Percentiles rank a stretch among this genome's conserved stretches.
These are phyloP conservation scores for Alternaria atra DNA, from an alignment of 2,329 filamentous ascomycete genomes.

Conservation along the genomic window DNA sequence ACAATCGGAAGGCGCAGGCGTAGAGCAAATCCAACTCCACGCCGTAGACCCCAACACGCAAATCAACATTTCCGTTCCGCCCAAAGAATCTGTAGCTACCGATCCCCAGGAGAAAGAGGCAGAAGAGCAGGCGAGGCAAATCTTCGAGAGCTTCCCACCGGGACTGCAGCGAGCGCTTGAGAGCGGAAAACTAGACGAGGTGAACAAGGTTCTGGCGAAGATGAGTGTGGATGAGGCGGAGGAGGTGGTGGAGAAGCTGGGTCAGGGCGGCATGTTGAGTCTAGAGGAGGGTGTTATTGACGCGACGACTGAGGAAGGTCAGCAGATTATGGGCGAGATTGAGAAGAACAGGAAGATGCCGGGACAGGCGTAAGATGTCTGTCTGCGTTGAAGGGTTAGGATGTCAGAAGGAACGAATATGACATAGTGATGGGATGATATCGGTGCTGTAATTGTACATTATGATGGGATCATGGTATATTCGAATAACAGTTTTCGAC, in stretches of 20 bases:
- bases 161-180: constrained; percentile 84
- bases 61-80: constrained; percentile 86
- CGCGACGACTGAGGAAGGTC: constrained; percentile 87
- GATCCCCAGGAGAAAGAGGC: constrained; percentile 66
- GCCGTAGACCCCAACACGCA: constrained; percentile 92
- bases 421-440: background rate
- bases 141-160: constrained; percentile 85
- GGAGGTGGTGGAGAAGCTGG: constrained; percentile 80
- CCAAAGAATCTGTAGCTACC: constrained; percentile 56
- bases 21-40: constrained; percentile 97
- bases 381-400: background rate
- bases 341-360: constrained; percentile 52
- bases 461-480: constrained; percentile 14
- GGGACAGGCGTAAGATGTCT: constrained; percentile 45
- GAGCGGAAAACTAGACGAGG: constrained; percentile 86
- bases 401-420: background rate
- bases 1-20: constrained; percentile 65
- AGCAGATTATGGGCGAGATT: constrained; percentile 78
- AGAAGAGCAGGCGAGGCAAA: constrained; percentile 68
- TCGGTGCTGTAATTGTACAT: constrained; percentile 19
- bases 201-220: constrained; percentile 86
- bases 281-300: constrained; percentile 95
- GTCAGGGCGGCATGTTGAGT: constrained; percentile 87
- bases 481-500: constrained; percentile 4
- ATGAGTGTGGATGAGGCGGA: constrained; percentile 91